These are phyloP conservation scores for Blepharisma stoltei DNA, from an alignment of 73 alveolate genomes.

Conservation along the genomic window DNA sequence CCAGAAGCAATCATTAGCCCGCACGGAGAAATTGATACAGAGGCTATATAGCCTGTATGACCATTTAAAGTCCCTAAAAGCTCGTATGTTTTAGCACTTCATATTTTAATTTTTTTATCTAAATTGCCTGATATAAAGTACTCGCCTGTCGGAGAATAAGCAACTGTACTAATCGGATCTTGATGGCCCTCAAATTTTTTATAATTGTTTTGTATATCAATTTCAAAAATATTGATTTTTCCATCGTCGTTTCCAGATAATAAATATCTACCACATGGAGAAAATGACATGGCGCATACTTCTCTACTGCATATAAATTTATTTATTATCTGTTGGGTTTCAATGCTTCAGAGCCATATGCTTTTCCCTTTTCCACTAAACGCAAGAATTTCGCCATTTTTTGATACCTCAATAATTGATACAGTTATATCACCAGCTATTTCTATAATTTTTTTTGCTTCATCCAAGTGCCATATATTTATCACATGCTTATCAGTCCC, in stretches of 20 bases:
- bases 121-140: neutral
- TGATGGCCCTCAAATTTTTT: neutral
- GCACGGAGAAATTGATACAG: neutral
- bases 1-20: constrained; percentile 4
- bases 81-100: neutral
- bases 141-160: neutral
- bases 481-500: too few relatives aligned
- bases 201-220: neutral
- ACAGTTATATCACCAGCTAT: too few relatives aligned
- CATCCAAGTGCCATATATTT: too few relatives aligned
- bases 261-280: too few relatives aligned
- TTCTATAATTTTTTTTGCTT: too few relatives aligned
- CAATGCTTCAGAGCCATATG: too few relatives aligned
- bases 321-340: too few relatives aligned
- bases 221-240: neutral
- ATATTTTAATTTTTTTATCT: neutral
- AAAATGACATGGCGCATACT: too few relatives aligned
- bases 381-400: too few relatives aligned
- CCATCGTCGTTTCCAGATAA: neutral
- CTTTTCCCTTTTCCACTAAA: too few relatives aligned
- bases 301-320: too few relatives aligned
- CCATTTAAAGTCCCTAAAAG: neutral
- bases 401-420: too few relatives aligned
- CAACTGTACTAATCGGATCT: neutral
- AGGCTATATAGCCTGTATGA: neutral